phyloP scores from a whole-genome alignment of 2,329 filamentous ascomycete genomes.

The Ascomycota sp. region DNA sequence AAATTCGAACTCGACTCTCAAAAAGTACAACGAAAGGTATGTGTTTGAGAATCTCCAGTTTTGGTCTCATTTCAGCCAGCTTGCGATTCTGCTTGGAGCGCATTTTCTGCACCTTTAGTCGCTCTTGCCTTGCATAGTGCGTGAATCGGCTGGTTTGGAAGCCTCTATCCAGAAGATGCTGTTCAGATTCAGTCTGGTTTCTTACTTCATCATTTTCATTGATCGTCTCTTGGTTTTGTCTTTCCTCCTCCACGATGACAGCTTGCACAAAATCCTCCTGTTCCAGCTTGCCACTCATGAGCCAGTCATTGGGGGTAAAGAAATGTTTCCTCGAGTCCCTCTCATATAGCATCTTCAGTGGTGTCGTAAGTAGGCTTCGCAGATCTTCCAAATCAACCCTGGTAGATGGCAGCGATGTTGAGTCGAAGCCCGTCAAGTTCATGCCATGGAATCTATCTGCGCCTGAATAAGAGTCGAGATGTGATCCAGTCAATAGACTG shows the following conservation, averaged over 20 bases:
- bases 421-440: neutral
- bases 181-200: conserved; percentile 13
- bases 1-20: conserved; percentile 74
- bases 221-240: conserved; percentile 37
- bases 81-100: conserved; percentile 49
- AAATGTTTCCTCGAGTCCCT: conserved; percentile 78
- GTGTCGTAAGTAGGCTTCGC: conserved; percentile 56
- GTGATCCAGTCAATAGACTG: conserved; percentile 6
- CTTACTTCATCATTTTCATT: conserved; percentile 9
- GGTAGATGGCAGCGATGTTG: conserved; percentile 3
- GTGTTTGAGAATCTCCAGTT: conserved; percentile 77
- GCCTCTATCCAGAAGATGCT: conserved; percentile 2
- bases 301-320: conserved; percentile 67
- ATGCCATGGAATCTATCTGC: neutral
- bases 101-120: conserved; percentile 40
- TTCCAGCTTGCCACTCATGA: conserved; percentile 76
- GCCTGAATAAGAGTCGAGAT: conserved; percentile 11
- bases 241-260: conserved; percentile 74
- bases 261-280: conserved; percentile 74
- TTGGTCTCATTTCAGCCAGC: conserved; percentile 61
- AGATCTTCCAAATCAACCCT: conserved; percentile 54
- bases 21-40: conserved; percentile 97
- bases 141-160: conserved; percentile 21
- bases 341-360: conserved; percentile 79
- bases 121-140: conserved; percentile 43